Conservation (phyloP, 2,329 filamentous ascomycete species). For the Penicillium sp. region DNA sequence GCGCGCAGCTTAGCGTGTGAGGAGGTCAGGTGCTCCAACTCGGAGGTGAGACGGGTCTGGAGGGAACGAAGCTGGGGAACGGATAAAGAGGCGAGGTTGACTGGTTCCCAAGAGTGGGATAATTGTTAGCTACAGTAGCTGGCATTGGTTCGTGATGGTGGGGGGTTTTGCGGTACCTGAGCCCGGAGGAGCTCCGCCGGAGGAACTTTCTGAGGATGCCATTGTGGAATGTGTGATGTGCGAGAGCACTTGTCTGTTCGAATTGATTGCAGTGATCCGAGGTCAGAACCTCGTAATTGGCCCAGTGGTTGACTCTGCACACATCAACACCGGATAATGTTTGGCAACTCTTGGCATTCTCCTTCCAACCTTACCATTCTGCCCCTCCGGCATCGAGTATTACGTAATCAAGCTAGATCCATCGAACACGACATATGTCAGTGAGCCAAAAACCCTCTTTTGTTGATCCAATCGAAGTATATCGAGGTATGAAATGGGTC, state of each 20-base stretch:
- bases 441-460: no score
- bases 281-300: neutral
- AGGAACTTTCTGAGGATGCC: conserved; percentile 14
- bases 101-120: conserved; percentile 24
- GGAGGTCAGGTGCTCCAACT: conserved; percentile 88
- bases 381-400: no score
- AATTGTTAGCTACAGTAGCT: neutral
- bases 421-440: no score
- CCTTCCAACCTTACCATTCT: no score
- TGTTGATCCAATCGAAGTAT: no score
- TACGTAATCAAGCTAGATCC: no score
- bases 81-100: conserved; percentile 76
- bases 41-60: conserved; percentile 94
- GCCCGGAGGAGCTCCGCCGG: conserved; percentile 34
- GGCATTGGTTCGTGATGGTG: neutral
- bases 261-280: neutral
- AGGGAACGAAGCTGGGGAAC: conserved; percentile 84
- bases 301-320: neutral
- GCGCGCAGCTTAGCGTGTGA: conserved; percentile 89
- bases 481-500: no score
- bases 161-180: conserved; percentile 24
- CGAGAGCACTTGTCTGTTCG: neutral
- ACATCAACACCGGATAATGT: neutral
- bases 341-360: no score
- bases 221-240: conserved; percentile 1